Evolutionary conservation across 2,329 filamentous ascomycete genomes (phyloP).

Genomic region (Epichloe uncinata): DNA sequence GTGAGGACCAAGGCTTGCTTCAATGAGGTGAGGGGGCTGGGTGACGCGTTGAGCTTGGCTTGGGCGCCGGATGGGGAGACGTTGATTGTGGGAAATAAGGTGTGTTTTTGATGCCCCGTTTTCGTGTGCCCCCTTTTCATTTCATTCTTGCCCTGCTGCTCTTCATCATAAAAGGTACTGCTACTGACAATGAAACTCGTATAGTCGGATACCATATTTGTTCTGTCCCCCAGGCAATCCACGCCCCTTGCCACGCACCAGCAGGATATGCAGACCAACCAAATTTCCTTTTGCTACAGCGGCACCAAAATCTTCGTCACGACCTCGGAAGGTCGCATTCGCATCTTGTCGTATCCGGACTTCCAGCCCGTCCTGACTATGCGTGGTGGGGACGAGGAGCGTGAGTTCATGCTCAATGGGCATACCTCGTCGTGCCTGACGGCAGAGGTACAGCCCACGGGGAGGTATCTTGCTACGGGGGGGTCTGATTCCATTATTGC

Average conservation of each 20-base stretch:
- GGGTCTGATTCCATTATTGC: slow-evolving; percentile 63
- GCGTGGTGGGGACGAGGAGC: slow-evolving; percentile 29
- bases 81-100: slow-evolving; percentile 61
- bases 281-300: slow-evolving; percentile 61
- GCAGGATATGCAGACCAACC: slow-evolving; percentile 54
- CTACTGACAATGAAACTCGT: not conserved
- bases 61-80: slow-evolving; percentile 62
- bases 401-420: slow-evolving; percentile 51
- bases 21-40: slow-evolving; percentile 54
- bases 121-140: not conserved
- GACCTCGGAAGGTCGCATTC: slow-evolving; percentile 56
- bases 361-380: slow-evolving; percentile 42
- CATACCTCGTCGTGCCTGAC: slow-evolving; percentile 62
- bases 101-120: slow-evolving; percentile 21
- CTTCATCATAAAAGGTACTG: not conserved
- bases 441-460: slow-evolving; percentile 56
- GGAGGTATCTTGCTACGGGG: slow-evolving; percentile 59
- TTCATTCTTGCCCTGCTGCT: not conserved
- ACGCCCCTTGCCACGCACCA: slow-evolving; percentile 44
- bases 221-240: slow-evolving; percentile 46
- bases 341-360: slow-evolving; percentile 55
- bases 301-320: slow-evolving; percentile 58
- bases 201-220: slow-evolving; percentile 49
- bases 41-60: slow-evolving; percentile 55
- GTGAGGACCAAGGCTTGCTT: slow-evolving; percentile 58